Evolutionary conservation across 75 land plant species (phyloP).

Genomic region (Pinus taeda): DNA sequence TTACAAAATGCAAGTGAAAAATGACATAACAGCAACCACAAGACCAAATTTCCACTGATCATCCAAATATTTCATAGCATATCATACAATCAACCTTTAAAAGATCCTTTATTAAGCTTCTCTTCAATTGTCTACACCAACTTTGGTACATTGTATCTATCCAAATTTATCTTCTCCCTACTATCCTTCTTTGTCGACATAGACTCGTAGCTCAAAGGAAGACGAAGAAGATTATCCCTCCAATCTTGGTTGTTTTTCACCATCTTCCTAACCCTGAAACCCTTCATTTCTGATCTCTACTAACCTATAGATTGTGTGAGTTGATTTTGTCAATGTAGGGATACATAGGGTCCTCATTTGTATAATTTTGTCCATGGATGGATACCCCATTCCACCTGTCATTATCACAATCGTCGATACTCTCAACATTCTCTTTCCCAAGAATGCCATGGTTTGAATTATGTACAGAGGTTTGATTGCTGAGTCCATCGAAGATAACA

Average conservation of each 20-base stretch:
- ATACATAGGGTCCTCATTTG: neutral
- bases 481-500: too few species aligned
- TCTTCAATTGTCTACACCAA: slow-evolving; percentile 91
- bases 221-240: neutral
- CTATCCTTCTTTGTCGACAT: neutral
- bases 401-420: neutral
- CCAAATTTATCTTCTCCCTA: neutral
- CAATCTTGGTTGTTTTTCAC: slow-evolving; percentile 1
- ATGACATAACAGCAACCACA: slow-evolving; percentile 86
- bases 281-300: neutral
- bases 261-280: neutral
- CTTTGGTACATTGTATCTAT: slow-evolving; percentile 48
- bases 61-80: slow-evolving; percentile 84
- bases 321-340: neutral
- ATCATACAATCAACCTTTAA: slow-evolving; percentile 91
- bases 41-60: slow-evolving; percentile 85
- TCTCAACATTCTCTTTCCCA: neutral
- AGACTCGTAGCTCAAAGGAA: neutral
- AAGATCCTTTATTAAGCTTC: slow-evolving; percentile 56
- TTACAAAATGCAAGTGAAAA: slow-evolving; percentile 78
- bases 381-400: neutral
- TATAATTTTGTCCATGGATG: neutral
- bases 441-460: neutral
- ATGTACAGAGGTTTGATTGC: too few species aligned
- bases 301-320: neutral